These are phyloP conservation scores for Malus hybrid DNA, from an alignment of 331 rosid species.

Conservation along the genomic window DNA sequence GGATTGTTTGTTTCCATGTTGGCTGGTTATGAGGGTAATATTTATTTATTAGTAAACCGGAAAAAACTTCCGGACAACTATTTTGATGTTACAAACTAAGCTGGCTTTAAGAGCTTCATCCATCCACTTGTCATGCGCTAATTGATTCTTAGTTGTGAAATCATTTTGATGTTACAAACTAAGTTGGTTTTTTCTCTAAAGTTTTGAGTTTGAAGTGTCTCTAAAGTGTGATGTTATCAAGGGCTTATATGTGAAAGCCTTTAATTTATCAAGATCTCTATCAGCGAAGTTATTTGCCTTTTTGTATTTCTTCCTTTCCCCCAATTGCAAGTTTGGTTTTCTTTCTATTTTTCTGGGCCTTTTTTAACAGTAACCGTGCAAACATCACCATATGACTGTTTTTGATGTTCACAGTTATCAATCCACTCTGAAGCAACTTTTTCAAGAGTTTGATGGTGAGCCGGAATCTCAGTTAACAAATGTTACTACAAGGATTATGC, in stretches of 20 bases:
- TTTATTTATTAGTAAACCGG: neutral
- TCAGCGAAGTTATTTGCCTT: neutral
- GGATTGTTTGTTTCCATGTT: neutral
- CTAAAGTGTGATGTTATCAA: neutral
- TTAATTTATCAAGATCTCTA: neutral
- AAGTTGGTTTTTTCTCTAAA: neutral
- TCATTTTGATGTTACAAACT: neutral
- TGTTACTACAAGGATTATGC: slow-evolving; percentile 87
- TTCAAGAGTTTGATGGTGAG: slow-evolving; percentile 68
- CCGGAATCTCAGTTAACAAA: slow-evolving; percentile 68
- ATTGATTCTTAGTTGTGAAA: neutral
- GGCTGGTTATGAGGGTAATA: neutral
- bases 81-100: too few relatives aligned
- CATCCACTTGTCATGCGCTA: neutral
- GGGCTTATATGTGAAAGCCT: neutral
- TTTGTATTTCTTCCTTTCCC: neutral
- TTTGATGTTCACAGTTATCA: slow-evolving; percentile 57
- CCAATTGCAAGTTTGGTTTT: neutral
- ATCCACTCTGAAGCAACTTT: slow-evolving; percentile 73
- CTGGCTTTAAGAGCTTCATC: neutral
- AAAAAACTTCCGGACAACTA: too few relatives aligned
- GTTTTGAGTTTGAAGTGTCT: neutral
- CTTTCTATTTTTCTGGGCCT: neutral
- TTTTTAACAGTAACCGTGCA: neutral
- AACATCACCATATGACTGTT: neutral